phyloP scores from a whole-genome alignment of 352 stramenopile genomes.

The Lagenidium sp. region DNA sequence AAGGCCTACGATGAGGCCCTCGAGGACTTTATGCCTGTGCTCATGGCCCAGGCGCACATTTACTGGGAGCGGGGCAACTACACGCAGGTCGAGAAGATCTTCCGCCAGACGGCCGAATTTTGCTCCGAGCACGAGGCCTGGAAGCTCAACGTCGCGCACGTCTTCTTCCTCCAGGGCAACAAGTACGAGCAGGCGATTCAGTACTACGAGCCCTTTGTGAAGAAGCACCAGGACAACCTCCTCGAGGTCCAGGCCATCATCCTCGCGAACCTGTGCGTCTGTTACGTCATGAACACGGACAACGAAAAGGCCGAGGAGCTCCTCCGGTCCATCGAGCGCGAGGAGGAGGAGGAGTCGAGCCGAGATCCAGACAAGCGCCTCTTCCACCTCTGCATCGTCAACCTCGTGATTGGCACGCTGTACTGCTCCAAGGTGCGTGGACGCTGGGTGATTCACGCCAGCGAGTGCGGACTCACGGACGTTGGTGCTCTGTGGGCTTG shows the following conservation, averaged over 20 bases:
- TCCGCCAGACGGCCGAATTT: constrained; percentile 92
- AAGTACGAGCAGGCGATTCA: constrained; percentile 85
- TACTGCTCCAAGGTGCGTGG: constrained; percentile 91
- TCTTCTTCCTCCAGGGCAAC: constrained; percentile 93
- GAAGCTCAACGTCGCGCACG: constrained; percentile 95
- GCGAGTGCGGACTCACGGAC: too few relatives aligned
- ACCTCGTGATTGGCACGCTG: constrained; percentile 96
- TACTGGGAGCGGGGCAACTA: constrained; percentile 97
- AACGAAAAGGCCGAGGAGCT: constrained; percentile 96
- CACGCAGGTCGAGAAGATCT: constrained; percentile 94
- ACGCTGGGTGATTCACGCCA: not conserved
- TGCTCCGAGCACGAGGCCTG: constrained; percentile 93
- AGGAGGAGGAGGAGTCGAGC: constrained; percentile 88
- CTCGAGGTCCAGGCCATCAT: constrained; percentile 94
- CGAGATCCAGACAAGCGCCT: constrained; percentile 86
- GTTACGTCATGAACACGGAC: constrained; percentile 96
- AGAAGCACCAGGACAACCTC: constrained; percentile 87
- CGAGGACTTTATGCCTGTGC: constrained; percentile 93
- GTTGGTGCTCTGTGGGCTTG: not conserved
- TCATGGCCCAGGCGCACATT: constrained; percentile 95
- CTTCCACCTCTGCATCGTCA: constrained; percentile 96
- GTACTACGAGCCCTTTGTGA: constrained; percentile 96
- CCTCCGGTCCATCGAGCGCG: constrained; percentile 91
- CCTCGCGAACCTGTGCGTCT: constrained; percentile 96
- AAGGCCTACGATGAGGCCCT: constrained; percentile 93